These are phyloP conservation scores for Globisporangium paddicum DNA, from an alignment of 352 stramenopile species.

Conservation along the genomic window DNA sequence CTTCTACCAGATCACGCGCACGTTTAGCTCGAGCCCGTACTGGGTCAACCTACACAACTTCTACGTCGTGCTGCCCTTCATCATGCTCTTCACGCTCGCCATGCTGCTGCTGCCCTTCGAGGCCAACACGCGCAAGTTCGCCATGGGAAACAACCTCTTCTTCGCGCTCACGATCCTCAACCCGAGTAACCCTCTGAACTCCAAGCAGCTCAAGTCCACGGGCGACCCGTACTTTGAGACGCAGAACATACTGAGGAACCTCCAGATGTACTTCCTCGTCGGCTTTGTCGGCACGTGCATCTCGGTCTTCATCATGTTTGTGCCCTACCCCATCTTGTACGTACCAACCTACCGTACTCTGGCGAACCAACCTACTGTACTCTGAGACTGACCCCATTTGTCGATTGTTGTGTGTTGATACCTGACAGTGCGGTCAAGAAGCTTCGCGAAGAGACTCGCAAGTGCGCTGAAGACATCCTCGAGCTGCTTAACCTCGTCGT, in stretches of 20 bases:
- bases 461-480: too few species aligned
- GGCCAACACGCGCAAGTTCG: slow-evolving; percentile 61
- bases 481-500: slow-evolving; percentile 49
- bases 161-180: slow-evolving; percentile 69
- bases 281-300: slow-evolving; percentile 46
- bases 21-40: slow-evolving; percentile 45
- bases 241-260: slow-evolving; percentile 44
- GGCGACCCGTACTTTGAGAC: slow-evolving; percentile 31
- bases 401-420: too few species aligned
- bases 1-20: slow-evolving; percentile 41
- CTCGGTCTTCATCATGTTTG: slow-evolving; percentile 44
- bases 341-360: too few species aligned
- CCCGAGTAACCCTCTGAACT: slow-evolving; percentile 33
- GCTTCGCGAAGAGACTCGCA: too few species aligned
- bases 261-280: slow-evolving; percentile 45
- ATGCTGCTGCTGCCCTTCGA: slow-evolving; percentile 54
- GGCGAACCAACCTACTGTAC: too few species aligned
- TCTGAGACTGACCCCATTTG: too few species aligned
- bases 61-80: slow-evolving; percentile 44
- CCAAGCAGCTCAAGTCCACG: slow-evolving; percentile 31
- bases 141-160: slow-evolving; percentile 60
- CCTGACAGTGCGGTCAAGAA: slow-evolving; percentile 21
- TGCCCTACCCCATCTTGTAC: slow-evolving; percentile 64
- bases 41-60: slow-evolving; percentile 49
- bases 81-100: slow-evolving; percentile 50